These are phyloP conservation scores for Pisolithus marmoratus DNA, from an alignment of 768 basidiomycete species.

Conservation along the genomic window DNA sequence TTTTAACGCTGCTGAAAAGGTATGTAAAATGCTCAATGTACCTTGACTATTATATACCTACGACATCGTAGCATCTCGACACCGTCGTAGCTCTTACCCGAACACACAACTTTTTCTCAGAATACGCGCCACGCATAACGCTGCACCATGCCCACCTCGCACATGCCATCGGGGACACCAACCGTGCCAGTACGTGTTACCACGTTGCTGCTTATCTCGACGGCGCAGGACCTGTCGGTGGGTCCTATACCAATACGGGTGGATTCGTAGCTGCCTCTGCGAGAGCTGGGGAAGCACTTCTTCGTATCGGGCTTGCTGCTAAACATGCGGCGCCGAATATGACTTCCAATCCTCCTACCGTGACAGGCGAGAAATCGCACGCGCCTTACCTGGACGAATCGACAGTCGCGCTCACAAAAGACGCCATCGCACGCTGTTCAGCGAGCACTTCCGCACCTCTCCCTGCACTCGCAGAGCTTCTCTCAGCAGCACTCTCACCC, in stretches of 20 bases:
- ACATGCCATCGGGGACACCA: slow-evolving; percentile 52
- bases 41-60: too few species aligned
- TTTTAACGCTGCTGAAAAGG: slow-evolving; percentile 57
- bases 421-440: slow-evolving; percentile 22
- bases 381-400: slow-evolving; percentile 9
- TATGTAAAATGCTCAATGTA: slow-evolving; percentile 20
- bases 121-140: slow-evolving; percentile 57
- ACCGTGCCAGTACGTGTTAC: slow-evolving; percentile 58
- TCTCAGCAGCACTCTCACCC: slow-evolving; percentile 15
- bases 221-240: slow-evolving; percentile 24
- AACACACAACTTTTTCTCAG: slow-evolving; percentile 46
- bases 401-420: slow-evolving; percentile 17
- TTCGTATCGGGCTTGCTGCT: slow-evolving; percentile 41
- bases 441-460: slow-evolving; percentile 15
- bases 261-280: slow-evolving; percentile 45
- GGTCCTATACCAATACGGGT: slow-evolving; percentile 10
- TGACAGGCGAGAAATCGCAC: slow-evolving; percentile 4
- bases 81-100: slow-evolving; percentile 58
- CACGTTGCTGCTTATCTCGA: slow-evolving; percentile 51
- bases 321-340: not conserved
- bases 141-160: slow-evolving; percentile 70
- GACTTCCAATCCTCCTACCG: not conserved
- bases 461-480: slow-evolving; percentile 9
- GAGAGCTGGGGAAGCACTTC: slow-evolving; percentile 44
- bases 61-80: slow-evolving; percentile 30